Evolutionary conservation across 176 grass and related monocot species (phyloP).

Genomic region (Hyparrhenia diplandra): DNA sequence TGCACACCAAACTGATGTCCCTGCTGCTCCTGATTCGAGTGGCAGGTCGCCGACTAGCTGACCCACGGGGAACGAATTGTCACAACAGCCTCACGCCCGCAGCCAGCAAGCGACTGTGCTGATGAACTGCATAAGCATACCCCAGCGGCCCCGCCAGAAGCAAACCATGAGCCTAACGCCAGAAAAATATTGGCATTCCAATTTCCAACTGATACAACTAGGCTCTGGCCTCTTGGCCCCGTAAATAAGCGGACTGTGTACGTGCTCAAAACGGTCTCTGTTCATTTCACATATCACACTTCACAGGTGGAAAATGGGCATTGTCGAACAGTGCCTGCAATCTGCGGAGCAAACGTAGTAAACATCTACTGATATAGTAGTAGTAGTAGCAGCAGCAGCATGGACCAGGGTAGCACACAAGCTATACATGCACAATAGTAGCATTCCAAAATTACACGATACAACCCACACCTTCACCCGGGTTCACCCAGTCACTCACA

Average conservation of each 20-base stretch:
- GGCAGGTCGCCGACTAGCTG: not conserved
- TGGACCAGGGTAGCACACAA: slow-evolving; percentile 27
- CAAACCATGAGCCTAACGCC: too few species aligned
- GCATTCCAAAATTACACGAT: slow-evolving; percentile 37
- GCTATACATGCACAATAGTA: slow-evolving; percentile 54
- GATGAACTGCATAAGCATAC: too few species aligned
- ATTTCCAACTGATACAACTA: too few species aligned
- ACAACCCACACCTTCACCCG: not conserved
- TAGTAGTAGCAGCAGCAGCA: not conserved
- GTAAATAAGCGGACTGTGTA: too few species aligned
- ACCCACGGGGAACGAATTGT: too few species aligned
- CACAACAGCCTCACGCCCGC: not conserved
- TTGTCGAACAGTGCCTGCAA: too few species aligned
- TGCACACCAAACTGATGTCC: not conserved
- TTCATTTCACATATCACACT: too few species aligned
- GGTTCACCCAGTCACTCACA: slow-evolving; percentile 24
- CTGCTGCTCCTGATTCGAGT: not conserved
- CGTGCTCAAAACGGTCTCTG: too few species aligned
- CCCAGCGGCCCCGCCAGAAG: too few species aligned
- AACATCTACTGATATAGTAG: slow-evolving; percentile 22
- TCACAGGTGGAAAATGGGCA: too few species aligned
- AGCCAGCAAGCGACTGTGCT: not conserved
- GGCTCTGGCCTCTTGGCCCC: too few species aligned
- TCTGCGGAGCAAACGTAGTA: slow-evolving; percentile 3
- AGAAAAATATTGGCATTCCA: too few species aligned